These are phyloP conservation scores for Volvox carteri DNA, from an alignment of 163 green algal species.

Conservation along the genomic window DNA sequence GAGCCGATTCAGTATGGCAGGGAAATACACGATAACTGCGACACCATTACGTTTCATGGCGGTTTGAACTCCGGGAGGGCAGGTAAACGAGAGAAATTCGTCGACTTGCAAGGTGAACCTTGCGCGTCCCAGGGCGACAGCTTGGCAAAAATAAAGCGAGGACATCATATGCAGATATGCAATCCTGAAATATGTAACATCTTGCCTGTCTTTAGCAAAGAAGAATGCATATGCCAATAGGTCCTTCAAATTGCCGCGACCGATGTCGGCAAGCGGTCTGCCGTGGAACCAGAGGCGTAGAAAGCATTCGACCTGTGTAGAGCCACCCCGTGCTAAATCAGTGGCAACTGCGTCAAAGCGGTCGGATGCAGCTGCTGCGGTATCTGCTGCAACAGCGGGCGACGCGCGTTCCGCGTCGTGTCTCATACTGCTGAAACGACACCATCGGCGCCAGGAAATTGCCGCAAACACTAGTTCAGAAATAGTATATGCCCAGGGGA, in stretches of 20 bases:
- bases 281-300: conserved; percentile 59
- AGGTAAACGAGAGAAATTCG: too few relatives aligned
- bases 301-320: background rate
- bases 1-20: background rate
- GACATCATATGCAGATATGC: background rate
- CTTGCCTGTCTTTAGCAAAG: conserved; percentile 32
- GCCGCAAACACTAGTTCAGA: conserved; percentile 11
- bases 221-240: conserved; percentile 65
- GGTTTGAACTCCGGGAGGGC: too few relatives aligned
- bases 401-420: conserved; percentile 18
- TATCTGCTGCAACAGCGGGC: background rate
- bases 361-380: background rate
- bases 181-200: background rate
- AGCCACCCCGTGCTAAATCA: background rate
- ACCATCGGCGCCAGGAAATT: conserved; percentile 13
- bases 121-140: too few relatives aligned
- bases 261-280: conserved; percentile 37
- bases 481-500: background rate
- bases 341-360: conserved; percentile 19
- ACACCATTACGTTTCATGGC: too few relatives aligned
- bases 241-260: conserved; percentile 59
- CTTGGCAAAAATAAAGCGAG: background rate
- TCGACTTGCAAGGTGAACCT: too few relatives aligned
- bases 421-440: background rate
- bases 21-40: background rate